Conservation (phyloP, 805 yeast species). For the Hanseniaspora hatyaiensis region DNA sequence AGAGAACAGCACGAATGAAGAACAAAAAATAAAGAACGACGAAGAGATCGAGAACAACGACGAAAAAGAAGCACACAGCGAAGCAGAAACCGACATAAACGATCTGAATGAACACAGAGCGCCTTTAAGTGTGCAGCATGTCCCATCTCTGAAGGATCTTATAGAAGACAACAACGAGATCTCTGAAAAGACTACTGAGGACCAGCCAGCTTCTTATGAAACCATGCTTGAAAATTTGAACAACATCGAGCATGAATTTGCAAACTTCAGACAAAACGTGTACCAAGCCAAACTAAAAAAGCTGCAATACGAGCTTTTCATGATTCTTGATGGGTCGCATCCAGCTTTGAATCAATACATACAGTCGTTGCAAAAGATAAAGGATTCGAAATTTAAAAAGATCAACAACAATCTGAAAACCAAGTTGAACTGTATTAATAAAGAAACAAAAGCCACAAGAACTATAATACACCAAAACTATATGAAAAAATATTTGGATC, state of each 20-base stretch:
- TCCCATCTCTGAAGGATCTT: slow-evolving; percentile 4
- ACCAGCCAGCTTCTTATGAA: slow-evolving; percentile 29
- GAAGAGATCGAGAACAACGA: no score
- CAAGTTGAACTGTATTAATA: slow-evolving; percentile 62
- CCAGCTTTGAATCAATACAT: slow-evolving; percentile 73
- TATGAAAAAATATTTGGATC: slow-evolving; percentile 53
- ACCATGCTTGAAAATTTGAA: slow-evolving; percentile 39
- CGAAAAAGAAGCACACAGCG: slow-evolving; percentile 38
- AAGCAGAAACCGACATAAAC: slow-evolving; percentile 34
- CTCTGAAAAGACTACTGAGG: slow-evolving; percentile 18
- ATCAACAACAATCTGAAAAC: slow-evolving; percentile 46
- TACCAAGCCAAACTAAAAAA: slow-evolving; percentile 72
- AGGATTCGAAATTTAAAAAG: slow-evolving; percentile 53
- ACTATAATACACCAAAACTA: slow-evolving; percentile 76
- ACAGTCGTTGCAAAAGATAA: slow-evolving; percentile 57
- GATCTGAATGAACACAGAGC: neutral
- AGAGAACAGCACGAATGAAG: slow-evolving; percentile 7
- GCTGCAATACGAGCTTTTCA: slow-evolving; percentile 68
- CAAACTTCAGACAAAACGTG: slow-evolving; percentile 67
- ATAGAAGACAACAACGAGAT: slow-evolving; percentile 19
- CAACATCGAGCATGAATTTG: slow-evolving; percentile 75
- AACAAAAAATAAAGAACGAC: slow-evolving; percentile 16
- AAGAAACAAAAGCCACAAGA: slow-evolving; percentile 68
- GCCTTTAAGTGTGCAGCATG: neutral
- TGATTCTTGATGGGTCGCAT: slow-evolving; percentile 82